Percentiles rank a stretch among this genome's conserved stretches.
These are phyloP conservation scores for Diaporthe citri DNA, from an alignment of 2,329 filamentous ascomycete species.

Conservation along the genomic window DNA sequence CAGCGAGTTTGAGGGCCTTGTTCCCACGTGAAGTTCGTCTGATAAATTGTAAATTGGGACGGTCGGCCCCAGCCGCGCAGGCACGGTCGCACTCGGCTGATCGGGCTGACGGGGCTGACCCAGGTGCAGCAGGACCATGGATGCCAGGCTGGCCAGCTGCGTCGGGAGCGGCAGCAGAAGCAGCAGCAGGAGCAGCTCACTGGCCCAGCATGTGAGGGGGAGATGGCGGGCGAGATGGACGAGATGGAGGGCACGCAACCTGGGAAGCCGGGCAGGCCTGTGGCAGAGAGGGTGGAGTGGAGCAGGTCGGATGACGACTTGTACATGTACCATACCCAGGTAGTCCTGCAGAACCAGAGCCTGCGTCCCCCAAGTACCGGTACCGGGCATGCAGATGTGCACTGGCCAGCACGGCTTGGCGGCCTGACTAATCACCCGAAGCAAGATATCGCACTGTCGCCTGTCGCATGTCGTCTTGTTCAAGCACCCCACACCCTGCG, in stretches of 20 bases:
- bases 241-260: constrained; percentile 13
- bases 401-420: constrained; percentile 6
- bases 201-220: not conserved
- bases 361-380: not conserved
- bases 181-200: constrained; percentile 2
- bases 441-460: constrained; percentile 17
- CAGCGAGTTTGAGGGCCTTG: constrained; percentile 11
- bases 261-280: constrained; percentile 14
- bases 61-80: constrained; percentile 30
- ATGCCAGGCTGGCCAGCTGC: constrained; percentile 1
- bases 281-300: not conserved
- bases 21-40: constrained; percentile 30
- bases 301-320: not conserved
- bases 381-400: not conserved
- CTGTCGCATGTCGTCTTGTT: constrained; percentile 13
- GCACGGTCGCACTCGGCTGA: constrained; percentile 28
- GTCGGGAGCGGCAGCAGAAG: not conserved
- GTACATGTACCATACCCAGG: not conserved
- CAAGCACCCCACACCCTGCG: constrained; percentile 16
- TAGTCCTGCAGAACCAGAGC: not conserved
- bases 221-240: not conserved
- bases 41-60: constrained; percentile 24
- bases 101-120: constrained; percentile 31
- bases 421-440: constrained; percentile 25
- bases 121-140: constrained; percentile 19